Evolutionary conservation across 306 rosid species (phyloP), one percentile per base, ranked within the genome.

Genomic region (Pueraria montana): DNA sequence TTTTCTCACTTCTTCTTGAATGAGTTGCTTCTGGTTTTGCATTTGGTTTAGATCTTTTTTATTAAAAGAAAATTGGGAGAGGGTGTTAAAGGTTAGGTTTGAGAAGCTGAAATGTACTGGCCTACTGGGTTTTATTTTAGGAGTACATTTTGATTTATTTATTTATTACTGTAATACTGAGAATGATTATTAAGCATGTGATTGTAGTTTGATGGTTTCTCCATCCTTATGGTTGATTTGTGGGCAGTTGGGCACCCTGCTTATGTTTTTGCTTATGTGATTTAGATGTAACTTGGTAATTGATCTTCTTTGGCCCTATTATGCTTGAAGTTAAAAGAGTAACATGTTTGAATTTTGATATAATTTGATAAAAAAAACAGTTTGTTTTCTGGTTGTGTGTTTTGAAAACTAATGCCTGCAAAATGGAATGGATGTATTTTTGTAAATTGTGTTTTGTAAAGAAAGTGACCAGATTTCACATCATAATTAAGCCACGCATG

Each of bases 141-240:
- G 63, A 64, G 49, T 43, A 30, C 8, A 55, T 53, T 72, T 64
- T 30, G 61, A 78, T 65, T 52, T 3, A 14, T 40, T 50, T 48
- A 18, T 55, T 20, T 9, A n/a, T 43, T 17, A 46, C 52, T 23
- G 53, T 4, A 10, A 16, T 49, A 20, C 27, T 62, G 64, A 58
- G 77, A 65, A 74, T 72, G 43, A 32, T 64, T 32, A 64, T 72
- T 49, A 50, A 71, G 30, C 83, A 36, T 72, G 62, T 24, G 68
- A 59, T 72, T 63, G 72, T 61, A 63, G 52, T 52, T 64, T 40
- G 52, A 52, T 63, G 43, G 75, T 42, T 71, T 78, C 24, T 20
- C 26, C 40, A 49, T 46, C 74, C 74, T 68, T 45, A 7, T 55
- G 12, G 23, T 76, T n/a, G 11, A 42, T 67, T 21, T 43, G 53